These are phyloP conservation scores for Taphrina communis DNA, from an alignment of 1,139 yeast genomes.

Conservation along the genomic window DNA sequence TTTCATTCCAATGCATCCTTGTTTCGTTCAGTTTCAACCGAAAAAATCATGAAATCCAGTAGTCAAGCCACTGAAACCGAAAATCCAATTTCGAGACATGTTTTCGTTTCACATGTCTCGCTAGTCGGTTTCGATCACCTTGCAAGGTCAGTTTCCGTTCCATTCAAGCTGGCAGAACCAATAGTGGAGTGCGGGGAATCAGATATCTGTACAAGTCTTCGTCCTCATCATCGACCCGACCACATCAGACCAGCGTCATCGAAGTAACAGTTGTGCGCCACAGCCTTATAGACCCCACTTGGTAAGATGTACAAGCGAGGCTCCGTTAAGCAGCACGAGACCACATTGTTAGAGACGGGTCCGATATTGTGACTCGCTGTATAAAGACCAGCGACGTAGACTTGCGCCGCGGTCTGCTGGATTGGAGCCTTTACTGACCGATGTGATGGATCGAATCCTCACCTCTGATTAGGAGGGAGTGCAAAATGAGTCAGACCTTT, in stretches of 20 bases:
- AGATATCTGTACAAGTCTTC: constrained; percentile 23
- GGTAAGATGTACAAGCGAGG: neutral
- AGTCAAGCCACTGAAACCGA: constrained; percentile 1
- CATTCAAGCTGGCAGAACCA: neutral
- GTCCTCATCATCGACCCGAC: constrained; percentile 6
- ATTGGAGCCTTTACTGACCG: constrained; percentile 6
- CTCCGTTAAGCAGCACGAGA: constrained; percentile 28
- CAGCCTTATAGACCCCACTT: constrained; percentile 27
- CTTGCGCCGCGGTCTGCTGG: constrained; percentile 21
- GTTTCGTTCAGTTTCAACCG: neutral
- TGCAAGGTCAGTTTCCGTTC: neutral
- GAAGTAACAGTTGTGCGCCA: neutral
- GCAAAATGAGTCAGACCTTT: constrained; percentile 16
- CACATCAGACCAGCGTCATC: constrained; percentile 3
- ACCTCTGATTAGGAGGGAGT: constrained; percentile 8
- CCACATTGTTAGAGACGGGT: neutral
- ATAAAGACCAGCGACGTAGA: constrained; percentile 21
- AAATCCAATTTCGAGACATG: neutral
- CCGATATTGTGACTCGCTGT: neutral
- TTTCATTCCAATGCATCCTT: neutral
- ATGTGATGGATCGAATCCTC: constrained; percentile 12
- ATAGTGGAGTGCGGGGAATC: neutral
- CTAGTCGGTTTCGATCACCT: neutral
- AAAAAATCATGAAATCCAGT: neutral
- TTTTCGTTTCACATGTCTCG: constrained; percentile 18